These are phyloP conservation scores for Vanrija pseudolonga DNA, from an alignment of 1,284 basidiomycete genomes.

Conservation along the genomic window DNA sequence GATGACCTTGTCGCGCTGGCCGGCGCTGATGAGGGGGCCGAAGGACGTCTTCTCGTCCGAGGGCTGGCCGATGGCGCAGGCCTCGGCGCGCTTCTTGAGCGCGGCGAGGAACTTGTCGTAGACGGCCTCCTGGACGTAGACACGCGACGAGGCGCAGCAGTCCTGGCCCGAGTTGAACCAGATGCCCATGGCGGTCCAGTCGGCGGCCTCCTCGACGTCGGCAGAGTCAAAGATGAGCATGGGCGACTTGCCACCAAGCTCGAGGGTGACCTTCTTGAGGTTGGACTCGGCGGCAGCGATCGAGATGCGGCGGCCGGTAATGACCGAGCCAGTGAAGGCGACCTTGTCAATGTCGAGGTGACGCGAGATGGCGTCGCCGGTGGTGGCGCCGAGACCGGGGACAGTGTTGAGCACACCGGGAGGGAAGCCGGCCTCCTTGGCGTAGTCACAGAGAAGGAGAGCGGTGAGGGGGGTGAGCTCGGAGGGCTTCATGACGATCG, in stretches of 20 bases:
- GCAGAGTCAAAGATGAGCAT: slow-evolving; percentile 52
- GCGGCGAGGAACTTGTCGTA: slow-evolving; percentile 72
- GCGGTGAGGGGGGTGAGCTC: slow-evolving; percentile 88
- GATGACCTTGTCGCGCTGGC: slow-evolving; percentile 85
- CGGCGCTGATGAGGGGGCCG: slow-evolving; percentile 78
- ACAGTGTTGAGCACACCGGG: slow-evolving; percentile 89
- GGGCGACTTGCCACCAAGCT: slow-evolving; percentile 56
- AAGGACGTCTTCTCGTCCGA: slow-evolving; percentile 69
- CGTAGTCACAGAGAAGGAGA: slow-evolving; percentile 55
- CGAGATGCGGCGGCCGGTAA: slow-evolving; percentile 81
- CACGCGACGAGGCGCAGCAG: slow-evolving; percentile 63
- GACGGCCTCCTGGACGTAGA: slow-evolving; percentile 78
- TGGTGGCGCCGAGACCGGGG: slow-evolving; percentile 73
- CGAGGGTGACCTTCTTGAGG: slow-evolving; percentile 64
- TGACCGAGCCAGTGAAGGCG: slow-evolving; percentile 59
- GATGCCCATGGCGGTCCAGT: slow-evolving; percentile 41
- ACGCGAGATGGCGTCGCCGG: slow-evolving; percentile 74
- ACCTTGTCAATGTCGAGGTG: slow-evolving; percentile 77
- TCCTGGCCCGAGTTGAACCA: slow-evolving; percentile 39
- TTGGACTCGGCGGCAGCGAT: slow-evolving; percentile 77
- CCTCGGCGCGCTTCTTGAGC: slow-evolving; percentile 65
- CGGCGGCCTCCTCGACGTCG: slow-evolving; percentile 70
- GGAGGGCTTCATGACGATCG: slow-evolving; percentile 62
- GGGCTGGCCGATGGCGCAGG: slow-evolving; percentile 66
- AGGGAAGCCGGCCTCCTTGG: slow-evolving; percentile 64